Evolutionary conservation across 495 filamentous ascomycete genomes (phyloP).

Genomic region (Lasiosphaeria miniovina): DNA sequence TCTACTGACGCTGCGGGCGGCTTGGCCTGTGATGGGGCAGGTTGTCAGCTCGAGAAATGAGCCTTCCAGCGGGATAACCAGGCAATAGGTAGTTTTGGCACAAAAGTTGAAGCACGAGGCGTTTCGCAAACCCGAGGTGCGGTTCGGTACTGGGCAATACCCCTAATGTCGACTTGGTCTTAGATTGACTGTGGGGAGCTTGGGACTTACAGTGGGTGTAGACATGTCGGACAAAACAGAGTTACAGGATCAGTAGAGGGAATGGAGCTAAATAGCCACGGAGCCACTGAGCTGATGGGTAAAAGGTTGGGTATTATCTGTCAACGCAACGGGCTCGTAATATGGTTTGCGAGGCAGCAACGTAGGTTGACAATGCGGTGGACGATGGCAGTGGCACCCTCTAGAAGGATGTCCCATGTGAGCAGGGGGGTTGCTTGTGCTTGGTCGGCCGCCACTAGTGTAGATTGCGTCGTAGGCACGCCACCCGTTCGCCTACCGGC

Average conservation of each 20-base stretch:
- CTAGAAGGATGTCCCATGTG: slow-evolving; percentile 21
- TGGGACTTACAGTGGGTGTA: slow-evolving; percentile 40
- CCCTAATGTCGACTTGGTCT: too few species aligned
- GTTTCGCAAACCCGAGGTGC: slow-evolving; percentile 2
- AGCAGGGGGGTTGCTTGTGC: slow-evolving; percentile 1
- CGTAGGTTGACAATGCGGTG: neutral
- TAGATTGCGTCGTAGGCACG: slow-evolving; percentile 26
- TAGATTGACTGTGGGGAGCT: neutral
- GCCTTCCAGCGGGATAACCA: neutral
- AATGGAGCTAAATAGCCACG: neutral
- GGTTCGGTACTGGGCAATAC: neutral
- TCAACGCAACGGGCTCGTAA: neutral
- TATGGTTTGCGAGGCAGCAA: neutral
- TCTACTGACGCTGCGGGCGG: slow-evolving; percentile 20
- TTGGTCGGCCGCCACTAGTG: slow-evolving; percentile 10
- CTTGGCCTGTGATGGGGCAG: slow-evolving; percentile 30
- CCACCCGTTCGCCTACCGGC: slow-evolving; percentile 5
- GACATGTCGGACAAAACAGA: slow-evolving; percentile 33
- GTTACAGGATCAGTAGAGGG: neutral
- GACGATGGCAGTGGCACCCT: slow-evolving; percentile 6
- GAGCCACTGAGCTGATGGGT: neutral
- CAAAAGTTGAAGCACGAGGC: neutral
- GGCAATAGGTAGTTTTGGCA: neutral
- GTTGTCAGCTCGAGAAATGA: slow-evolving; percentile 3
- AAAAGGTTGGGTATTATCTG: neutral